phyloP scores from a whole-genome alignment of 371 early-diverging fungal species.

The Vairimorpha ceranae region DNA sequence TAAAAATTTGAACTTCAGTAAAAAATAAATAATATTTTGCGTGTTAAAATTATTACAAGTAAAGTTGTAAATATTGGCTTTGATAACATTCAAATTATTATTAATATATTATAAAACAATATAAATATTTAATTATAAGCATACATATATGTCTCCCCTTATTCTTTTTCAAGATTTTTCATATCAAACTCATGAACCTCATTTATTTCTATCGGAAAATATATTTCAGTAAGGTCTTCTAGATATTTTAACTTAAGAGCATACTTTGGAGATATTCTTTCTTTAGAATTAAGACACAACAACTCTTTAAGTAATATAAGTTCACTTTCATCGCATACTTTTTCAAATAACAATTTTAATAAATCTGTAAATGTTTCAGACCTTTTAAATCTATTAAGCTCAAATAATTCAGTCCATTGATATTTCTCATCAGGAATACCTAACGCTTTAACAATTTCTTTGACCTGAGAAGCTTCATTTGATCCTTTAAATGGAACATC shows the following conservation, averaged over 20 bases:
- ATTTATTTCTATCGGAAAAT: background rate
- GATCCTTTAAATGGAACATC: slow-evolving; percentile 25
- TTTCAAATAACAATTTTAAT: slow-evolving; percentile 1
- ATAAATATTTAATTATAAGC: background rate
- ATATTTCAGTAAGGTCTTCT: background rate
- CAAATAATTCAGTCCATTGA: slow-evolving; percentile 30
- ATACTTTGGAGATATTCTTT: slow-evolving; percentile 26
- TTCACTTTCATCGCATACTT: slow-evolving; percentile 25
- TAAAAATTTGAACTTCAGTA: background rate
- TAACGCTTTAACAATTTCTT: slow-evolving; percentile 28
- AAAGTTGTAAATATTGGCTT: background rate
- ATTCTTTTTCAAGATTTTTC: background rate
- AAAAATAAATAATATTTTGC: no score
- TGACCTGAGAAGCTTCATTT: slow-evolving; percentile 30
- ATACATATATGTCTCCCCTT: slow-evolving; percentile 1
- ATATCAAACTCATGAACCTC: slow-evolving; percentile 18
- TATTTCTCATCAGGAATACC: slow-evolving; percentile 34
- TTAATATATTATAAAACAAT: background rate
- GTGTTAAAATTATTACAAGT: no score
- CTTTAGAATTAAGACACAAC: slow-evolving; percentile 17
- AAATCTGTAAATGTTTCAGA: slow-evolving; percentile 7
- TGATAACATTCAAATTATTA: background rate
- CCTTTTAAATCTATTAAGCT: slow-evolving; percentile 19
- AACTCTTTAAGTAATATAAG: slow-evolving; percentile 33
- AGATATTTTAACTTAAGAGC: background rate